Base-by-base conservation (phyloP, 192 early-diverging fungal genomes). In the Dissophora ornata region DNA sequence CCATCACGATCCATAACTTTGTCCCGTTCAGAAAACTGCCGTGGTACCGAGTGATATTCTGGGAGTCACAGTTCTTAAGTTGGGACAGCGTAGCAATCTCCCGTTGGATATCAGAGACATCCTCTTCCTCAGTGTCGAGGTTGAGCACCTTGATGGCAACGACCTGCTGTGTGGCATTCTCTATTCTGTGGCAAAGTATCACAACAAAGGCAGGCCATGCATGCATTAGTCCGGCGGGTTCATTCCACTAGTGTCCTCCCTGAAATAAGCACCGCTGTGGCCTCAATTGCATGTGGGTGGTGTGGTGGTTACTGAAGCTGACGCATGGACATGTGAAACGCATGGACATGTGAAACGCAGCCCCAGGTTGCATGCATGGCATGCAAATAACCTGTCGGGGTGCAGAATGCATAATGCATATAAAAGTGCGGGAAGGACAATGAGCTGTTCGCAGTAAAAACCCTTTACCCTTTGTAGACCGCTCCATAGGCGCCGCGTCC, bases 1-100 rank as follows among this genome's bases (percentile, higher is more conserved):
- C 98, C 95, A 99, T 98, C 60, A 98, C 89, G 63, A 99, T 93
- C 96, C 98, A 99, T 42, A 99, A 85, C 61, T 96, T 97, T 22
- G 95, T 95, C 19, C 91, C 94, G 65, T 94, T 88, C 36, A 98
- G 78, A 49, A 93, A 90, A 42, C 92, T 92, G 33, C 94, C 96
- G 83, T 96, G 92, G 77, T 98, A 98, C 48, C 90, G 88, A 1
- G 96, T 98, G 62, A 98, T 97, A 79, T 96, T 90, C 33, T 92
- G 86, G 26, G 96, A 96, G 69, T 91, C 91, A 48, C 90, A 89
- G 58, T 84, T 85, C 56, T 86, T 90, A 41, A 94, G 83, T 65
- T 96, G 92, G 21, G 93, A 94, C 9, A 99, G 86, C 29, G 97
- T 83, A 41, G 89, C 88, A 41, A 99, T 97, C 79, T 99, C 98